phyloP scores from a whole-genome alignment of 805 yeast genomes.

The Hanseniaspora valbyensis region DNA sequence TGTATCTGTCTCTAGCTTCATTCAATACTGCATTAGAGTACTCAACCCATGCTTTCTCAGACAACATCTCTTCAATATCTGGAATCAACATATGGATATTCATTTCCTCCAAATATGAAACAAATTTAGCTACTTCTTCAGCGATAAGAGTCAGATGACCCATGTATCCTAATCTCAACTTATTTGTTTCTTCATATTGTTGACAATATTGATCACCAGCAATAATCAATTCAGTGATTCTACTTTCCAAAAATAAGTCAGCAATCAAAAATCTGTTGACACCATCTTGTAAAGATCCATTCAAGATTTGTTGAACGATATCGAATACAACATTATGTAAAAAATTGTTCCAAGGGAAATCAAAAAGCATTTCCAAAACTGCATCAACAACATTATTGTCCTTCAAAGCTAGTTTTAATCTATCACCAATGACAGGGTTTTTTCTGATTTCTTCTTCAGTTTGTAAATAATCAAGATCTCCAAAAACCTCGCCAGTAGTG shows the following conservation, averaged over 20 bases:
- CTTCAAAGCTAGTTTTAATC: constrained; percentile 52
- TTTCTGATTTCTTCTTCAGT: constrained; percentile 35
- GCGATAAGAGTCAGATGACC: constrained; percentile 90
- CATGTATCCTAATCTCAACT: constrained; percentile 83
- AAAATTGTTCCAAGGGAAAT: constrained; percentile 74
- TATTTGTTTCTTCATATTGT: constrained; percentile 48
- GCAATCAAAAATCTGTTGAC: constrained; percentile 51
- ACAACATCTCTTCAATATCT: constrained; percentile 22
- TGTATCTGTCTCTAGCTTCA: constrained; percentile 87
- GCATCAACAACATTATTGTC: constrained; percentile 52
- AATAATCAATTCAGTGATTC: constrained; percentile 52
- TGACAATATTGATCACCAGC: constrained; percentile 52
- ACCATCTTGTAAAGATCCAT: constrained; percentile 63
- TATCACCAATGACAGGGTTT: constrained; percentile 59
- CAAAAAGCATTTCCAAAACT: constrained; percentile 56
- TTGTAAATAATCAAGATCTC: constrained; percentile 16
- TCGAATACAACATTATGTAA: constrained; percentile 80
- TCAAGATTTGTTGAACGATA: constrained; percentile 68
- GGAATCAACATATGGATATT: constrained; percentile 24
- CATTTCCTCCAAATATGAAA: constrained; percentile 34
- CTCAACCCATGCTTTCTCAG: constrained; percentile 49
- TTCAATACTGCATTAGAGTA: constrained; percentile 75
- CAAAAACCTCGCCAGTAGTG: constrained; percentile 6
- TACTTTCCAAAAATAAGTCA: constrained; percentile 51
- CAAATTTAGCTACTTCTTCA: constrained; percentile 89